These are phyloP conservation scores for Claviceps digitariae DNA, from an alignment of 2,329 filamentous ascomycete species.

Conservation along the genomic window DNA sequence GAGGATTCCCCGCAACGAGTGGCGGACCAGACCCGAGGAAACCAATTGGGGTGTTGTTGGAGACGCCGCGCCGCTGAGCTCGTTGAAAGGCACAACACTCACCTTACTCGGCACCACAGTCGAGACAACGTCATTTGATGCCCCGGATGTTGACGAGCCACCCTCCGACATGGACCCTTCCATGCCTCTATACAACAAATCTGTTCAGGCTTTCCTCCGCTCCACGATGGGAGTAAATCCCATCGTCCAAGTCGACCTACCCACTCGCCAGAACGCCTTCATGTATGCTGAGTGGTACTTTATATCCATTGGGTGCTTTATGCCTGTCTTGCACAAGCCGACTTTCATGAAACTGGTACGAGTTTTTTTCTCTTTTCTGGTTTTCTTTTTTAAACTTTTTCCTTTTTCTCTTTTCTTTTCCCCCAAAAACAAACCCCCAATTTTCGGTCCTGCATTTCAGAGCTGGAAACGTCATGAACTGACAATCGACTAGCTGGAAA, in stretches of 20 bases:
- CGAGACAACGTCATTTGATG: slow-evolving; percentile 61
- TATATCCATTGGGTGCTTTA: slow-evolving; percentile 54
- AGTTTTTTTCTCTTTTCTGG: background rate
- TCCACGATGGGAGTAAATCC: slow-evolving; percentile 49
- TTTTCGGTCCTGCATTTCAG: no score
- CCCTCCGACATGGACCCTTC: slow-evolving; percentile 22
- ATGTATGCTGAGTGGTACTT: slow-evolving; percentile 67
- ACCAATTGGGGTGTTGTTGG: slow-evolving; percentile 53
- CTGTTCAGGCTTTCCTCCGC: slow-evolving; percentile 55
- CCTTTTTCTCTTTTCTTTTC: no score
- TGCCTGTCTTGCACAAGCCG: slow-evolving; percentile 65
- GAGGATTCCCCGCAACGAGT: slow-evolving; percentile 17
- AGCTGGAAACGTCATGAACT: background rate
- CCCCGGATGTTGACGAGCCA: slow-evolving; percentile 49
- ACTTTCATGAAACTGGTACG: slow-evolving; percentile 55
- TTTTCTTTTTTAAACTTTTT: no score
- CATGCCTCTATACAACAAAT: slow-evolving; percentile 52
- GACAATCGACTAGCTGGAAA: slow-evolving; percentile 31
- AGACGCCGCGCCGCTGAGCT: slow-evolving; percentile 52
- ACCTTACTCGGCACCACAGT: slow-evolving; percentile 69
- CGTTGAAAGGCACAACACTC: slow-evolving; percentile 63
- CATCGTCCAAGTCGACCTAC: slow-evolving; percentile 43
- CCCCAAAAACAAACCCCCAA: no score
- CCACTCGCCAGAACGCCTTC: slow-evolving; percentile 49
- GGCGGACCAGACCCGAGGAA: slow-evolving; percentile 36